Evolutionary conservation across 1,284 basidiomycete species (phyloP).

Genomic region (Cystobasidiaceae sp.): DNA sequence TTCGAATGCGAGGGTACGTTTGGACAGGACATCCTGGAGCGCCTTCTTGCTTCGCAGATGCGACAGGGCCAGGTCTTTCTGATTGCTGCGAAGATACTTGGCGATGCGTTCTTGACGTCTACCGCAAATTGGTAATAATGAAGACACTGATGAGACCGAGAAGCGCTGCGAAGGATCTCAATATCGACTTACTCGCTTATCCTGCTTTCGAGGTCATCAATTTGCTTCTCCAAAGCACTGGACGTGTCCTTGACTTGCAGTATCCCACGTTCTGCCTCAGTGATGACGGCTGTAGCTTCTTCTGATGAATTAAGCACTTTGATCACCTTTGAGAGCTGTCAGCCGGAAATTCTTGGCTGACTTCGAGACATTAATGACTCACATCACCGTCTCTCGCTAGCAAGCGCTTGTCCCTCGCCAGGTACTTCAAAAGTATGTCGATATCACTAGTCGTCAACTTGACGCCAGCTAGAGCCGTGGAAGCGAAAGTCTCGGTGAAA

Average conservation of each 20-base stretch:
- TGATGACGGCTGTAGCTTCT: slow-evolving; percentile 53
- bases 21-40: slow-evolving; percentile 67
- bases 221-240: slow-evolving; percentile 59
- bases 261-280: slow-evolving; percentile 65
- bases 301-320: too few relatives aligned
- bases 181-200: slow-evolving; percentile 61
- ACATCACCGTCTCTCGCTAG: slow-evolving; percentile 64
- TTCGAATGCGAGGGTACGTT: slow-evolving; percentile 66
- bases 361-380: too few relatives aligned
- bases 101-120: slow-evolving; percentile 66
- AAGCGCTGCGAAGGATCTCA: too few relatives aligned
- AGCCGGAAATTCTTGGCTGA: too few relatives aligned
- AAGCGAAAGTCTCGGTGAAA: slow-evolving; percentile 15
- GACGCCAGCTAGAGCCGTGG: slow-evolving; percentile 42
- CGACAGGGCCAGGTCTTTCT: slow-evolving; percentile 65
- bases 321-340: slow-evolving; percentile 40
- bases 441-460: slow-evolving; percentile 59
- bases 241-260: slow-evolving; percentile 67
- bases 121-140: neutral
- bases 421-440: slow-evolving; percentile 65
- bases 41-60: slow-evolving; percentile 73
- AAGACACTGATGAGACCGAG: too few relatives aligned
- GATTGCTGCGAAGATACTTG: slow-evolving; percentile 60
- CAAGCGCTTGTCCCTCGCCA: slow-evolving; percentile 66
- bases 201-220: slow-evolving; percentile 60